Evolutionary conservation across 1,284 basidiomycete species (phyloP), one percentile per base, ranked within the genome.

Genomic region (Rhodotorula sp.): DNA sequence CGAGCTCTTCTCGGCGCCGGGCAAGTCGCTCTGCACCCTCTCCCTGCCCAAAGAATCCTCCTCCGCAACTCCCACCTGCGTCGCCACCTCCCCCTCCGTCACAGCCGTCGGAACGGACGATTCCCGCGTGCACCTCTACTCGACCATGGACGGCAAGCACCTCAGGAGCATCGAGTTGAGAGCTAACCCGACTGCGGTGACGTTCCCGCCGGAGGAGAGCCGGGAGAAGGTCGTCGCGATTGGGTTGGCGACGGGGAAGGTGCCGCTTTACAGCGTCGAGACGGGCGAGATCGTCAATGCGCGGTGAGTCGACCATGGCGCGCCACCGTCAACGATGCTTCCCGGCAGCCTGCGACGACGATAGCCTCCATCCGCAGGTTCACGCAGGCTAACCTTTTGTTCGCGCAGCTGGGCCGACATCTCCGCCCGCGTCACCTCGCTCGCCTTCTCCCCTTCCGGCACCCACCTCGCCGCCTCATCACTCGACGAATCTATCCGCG

Each of bases 171-270:
- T 72, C 26, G 80, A 84, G 16, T 84, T 94, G 44, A 87, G 89
- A 67, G 87, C 87, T 44, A 81, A 85, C 13, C 83, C 97, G 20
- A 89, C 89, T 37, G 87, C 88, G 0, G 80, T 99, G 2, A 87
- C 91, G 0, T 91, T 97, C 81, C 91, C 90, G 0, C 86, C 87
- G 0, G 87, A 94, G 77, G 90, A 89, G 1, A 46, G 37, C 26
- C 31, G 22, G 31, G 22, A 34, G 53, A 51, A 15, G 28, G 37
- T 64, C 18, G 26, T 75, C 58, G 72, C 71, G 8, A 64, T 73
- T 28, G 74, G 74, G n/a, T 44, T 69, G n/a, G 54, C 69, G 51
- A 69, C 65, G 11, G 74, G 74, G 47, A 67, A 71, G 40, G 50
- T 75, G 8, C 67, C 59, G n/a, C 62, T 75, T 28, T 74, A 69